Percentiles rank a stretch among this genome's conserved stretches.
Conservation (phyloP, 331 rosid species). For the Prunus yedoensis region DNA sequence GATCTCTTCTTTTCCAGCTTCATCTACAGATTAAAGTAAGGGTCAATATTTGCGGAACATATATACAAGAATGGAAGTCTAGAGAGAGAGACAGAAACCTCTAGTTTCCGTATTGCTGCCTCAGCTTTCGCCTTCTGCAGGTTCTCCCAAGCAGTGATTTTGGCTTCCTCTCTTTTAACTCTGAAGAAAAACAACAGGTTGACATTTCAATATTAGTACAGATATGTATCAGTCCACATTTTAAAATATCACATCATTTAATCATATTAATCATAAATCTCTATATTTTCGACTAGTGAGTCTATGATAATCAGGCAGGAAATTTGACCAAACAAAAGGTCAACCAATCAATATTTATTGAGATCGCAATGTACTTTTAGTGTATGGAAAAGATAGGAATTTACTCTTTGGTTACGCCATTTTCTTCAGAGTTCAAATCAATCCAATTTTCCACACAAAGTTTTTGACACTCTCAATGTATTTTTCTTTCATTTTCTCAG, state of each 20-base stretch:
- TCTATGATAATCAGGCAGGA: background rate
- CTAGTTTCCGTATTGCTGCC: slow-evolving; percentile 86
- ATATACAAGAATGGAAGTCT: background rate
- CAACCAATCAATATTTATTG: too few species aligned
- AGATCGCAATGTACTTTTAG: background rate
- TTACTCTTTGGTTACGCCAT: background rate
- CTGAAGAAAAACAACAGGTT: slow-evolving; percentile 43
- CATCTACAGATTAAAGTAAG: slow-evolving; percentile 51
- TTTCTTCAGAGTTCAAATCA: background rate
- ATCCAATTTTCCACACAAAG: background rate
- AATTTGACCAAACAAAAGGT: background rate
- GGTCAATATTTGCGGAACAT: slow-evolving; percentile 4
- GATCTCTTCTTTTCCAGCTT: slow-evolving; percentile 95
- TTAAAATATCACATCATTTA: background rate
- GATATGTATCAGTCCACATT: background rate
- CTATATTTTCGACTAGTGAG: background rate
- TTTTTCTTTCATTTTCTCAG: background rate
- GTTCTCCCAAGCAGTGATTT: slow-evolving; percentile 92
- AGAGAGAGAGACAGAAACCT: slow-evolving; percentile 42
- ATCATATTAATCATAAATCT: background rate
- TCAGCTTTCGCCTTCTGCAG: slow-evolving; percentile 94
- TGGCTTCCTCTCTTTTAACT: slow-evolving; percentile 83
- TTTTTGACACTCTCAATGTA: background rate
- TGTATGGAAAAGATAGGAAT: background rate
- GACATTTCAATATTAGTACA: slow-evolving; percentile 21